Evolutionary conservation across 139 green algal genomes (phyloP), one percentile per base, ranked within the genome.

Genomic region (Nannochloris sp.): DNA sequence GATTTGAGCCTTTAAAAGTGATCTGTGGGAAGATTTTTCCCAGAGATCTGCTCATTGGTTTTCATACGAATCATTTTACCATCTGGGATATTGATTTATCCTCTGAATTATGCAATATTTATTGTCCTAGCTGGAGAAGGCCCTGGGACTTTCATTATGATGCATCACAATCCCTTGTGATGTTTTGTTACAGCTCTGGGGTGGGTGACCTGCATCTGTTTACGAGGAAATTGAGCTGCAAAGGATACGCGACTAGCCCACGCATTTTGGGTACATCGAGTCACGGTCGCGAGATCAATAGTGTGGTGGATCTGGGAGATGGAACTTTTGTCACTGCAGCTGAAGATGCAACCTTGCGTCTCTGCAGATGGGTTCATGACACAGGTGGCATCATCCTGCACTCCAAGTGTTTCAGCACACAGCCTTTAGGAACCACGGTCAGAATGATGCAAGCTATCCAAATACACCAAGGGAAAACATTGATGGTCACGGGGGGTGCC

Each of bases 101-200:
- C 2, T 56, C 57, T 4, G 48, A 72, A 36, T 46, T 68, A 9
- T 63, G 13, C 25, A 33, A 30, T 14, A 2, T 43, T 49, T 63
- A 71, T 16, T 69, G 59, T 51, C 46, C 62, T 11, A 61, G 70
- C 14, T 77, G 65, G 59, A 63, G 70, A 51, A 63, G 70, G n/a
- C 65, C 70, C 10, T 56, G 12, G 6, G 48, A 58, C 4, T 36
- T 50, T 40, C 28, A 58, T 33, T 58, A 65, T 45, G 46, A 53
- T 53, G 57, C 50, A 25, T 26, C 14, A 9, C 37, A 5, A 5
- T 49, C 67, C 45, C n/a, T 50, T 43, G 44, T 77, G 23, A 56
- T 50, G 20, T 61, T 77, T 20, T 72, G 63, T 29, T n/a, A 16
- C 3, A 53, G 50, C 25, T 17, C 17, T 29, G 43, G 58, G 6